A percentile compares a stretch with the other conserved stretches of the same genome.
Conservation (phyloP, 345 rosid genomes). For the Pugionium dolabratum region DNA sequence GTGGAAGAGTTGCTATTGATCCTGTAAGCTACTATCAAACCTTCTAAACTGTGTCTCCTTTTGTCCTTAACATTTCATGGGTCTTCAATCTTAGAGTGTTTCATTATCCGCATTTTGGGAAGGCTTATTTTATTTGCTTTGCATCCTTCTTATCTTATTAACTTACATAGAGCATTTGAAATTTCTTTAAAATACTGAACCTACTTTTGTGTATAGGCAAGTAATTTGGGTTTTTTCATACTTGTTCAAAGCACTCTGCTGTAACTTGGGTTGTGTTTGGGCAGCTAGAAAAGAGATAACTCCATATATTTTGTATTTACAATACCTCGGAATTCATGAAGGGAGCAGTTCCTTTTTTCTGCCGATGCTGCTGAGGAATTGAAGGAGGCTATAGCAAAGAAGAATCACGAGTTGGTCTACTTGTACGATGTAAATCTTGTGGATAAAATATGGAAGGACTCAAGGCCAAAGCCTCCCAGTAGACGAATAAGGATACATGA, state of each 20-base stretch:
- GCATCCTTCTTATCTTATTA: neutral
- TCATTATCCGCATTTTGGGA: neutral
- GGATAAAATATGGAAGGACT: conserved; percentile 87
- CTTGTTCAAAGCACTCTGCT: conserved; percentile 6
- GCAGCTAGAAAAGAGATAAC: neutral
- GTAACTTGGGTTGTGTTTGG: conserved; percentile 1
- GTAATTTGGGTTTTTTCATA: neutral
- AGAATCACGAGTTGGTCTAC: conserved; percentile 79
- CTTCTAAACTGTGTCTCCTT: conserved; percentile 26
- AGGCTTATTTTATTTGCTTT: neutral
- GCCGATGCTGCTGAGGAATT: conserved; percentile 92
- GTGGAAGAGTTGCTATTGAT: conserved; percentile 89
- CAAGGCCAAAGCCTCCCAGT: conserved; percentile 82
- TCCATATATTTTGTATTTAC: conserved; percentile 23
- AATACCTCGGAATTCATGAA: conserved; percentile 51
- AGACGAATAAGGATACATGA: conserved; percentile 78
- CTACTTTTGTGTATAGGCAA: neutral
- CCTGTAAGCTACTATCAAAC: conserved; percentile 68
- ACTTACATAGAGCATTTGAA: conserved; percentile 8
- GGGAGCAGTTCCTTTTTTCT: conserved; percentile 98
- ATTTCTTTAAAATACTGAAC: too few relatives aligned
- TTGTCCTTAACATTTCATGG: conserved; percentile 9
- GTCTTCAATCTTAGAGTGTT: neutral
- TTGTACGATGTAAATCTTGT: conserved; percentile 72
- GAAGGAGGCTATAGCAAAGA: conserved; percentile 73